Percentiles rank a stretch among this genome's conserved stretches.
Evolutionary conservation across 106 monocot species (phyloP).

Genomic region (Acanthochlamys bracteata): DNA sequence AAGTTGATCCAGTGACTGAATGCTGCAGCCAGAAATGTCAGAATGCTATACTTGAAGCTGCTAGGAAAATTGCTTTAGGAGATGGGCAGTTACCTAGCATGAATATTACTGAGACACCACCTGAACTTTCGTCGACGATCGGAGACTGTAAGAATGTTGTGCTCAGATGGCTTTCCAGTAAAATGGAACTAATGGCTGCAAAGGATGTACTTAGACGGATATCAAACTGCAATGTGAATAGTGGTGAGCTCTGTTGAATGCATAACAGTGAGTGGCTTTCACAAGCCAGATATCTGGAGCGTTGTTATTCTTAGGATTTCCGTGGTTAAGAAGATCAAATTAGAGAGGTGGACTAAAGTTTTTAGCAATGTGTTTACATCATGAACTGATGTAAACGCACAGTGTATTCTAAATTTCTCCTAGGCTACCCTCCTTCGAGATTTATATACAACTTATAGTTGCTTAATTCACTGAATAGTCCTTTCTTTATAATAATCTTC

Average conservation of each 20-base stretch:
- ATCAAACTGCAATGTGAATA: slow-evolving; percentile 94
- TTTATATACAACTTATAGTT: too few species aligned
- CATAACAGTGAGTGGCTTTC: too few species aligned
- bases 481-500: too few species aligned
- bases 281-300: too few species aligned
- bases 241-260: slow-evolving; percentile 39
- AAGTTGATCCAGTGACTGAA: slow-evolving; percentile 88
- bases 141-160: slow-evolving; percentile 76
- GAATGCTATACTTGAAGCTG: slow-evolving; percentile 75
- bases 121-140: slow-evolving; percentile 26
- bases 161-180: slow-evolving; percentile 88
- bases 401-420: too few species aligned
- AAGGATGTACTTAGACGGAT: slow-evolving; percentile 76
- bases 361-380: too few species aligned
- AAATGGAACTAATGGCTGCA: slow-evolving; percentile 51
- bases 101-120: slow-evolving; percentile 11
- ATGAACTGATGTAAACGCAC: too few species aligned
- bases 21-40: slow-evolving; percentile 92
- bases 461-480: too few species aligned
- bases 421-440: too few species aligned
- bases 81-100: slow-evolving; percentile 40
- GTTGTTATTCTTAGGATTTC: too few species aligned
- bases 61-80: slow-evolving; percentile 44
- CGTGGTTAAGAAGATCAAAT: too few species aligned
- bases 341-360: too few species aligned